phyloP scores from a whole-genome alignment of 495 filamentous ascomycete genomes.

The Xylaria castorea region DNA sequence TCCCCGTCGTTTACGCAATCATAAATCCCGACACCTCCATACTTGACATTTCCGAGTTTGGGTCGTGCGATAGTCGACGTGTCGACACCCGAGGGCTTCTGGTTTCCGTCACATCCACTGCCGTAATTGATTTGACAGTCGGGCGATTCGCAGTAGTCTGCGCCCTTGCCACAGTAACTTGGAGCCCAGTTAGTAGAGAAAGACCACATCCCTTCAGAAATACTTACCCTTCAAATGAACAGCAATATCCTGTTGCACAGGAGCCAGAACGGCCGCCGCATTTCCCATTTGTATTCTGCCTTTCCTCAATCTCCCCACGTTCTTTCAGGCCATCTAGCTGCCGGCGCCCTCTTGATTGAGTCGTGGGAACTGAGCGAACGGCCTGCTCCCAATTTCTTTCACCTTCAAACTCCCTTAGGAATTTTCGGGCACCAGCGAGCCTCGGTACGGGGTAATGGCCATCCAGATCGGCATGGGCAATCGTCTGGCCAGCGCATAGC shows the following conservation, averaged over 20 bases:
- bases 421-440: slow-evolving; percentile 44
- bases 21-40: slow-evolving; percentile 69
- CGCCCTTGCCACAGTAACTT: slow-evolving; percentile 66
- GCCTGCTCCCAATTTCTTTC: slow-evolving; percentile 37
- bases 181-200: slow-evolving; percentile 43
- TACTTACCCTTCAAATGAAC: slow-evolving; percentile 65
- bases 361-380: neutral
- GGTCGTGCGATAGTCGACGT: slow-evolving; percentile 66
- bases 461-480: slow-evolving; percentile 39
- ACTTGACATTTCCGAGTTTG: slow-evolving; percentile 63
- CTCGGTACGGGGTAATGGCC: slow-evolving; percentile 38
- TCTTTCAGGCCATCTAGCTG: slow-evolving; percentile 19
- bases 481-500: slow-evolving; percentile 34
- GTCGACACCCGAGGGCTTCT: slow-evolving; percentile 64
- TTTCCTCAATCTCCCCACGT: slow-evolving; percentile 34
- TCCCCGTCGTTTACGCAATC: slow-evolving; percentile 67
- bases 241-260: slow-evolving; percentile 66
- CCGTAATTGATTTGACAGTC: slow-evolving; percentile 75
- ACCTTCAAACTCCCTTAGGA: slow-evolving; percentile 42
- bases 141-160: slow-evolving; percentile 70
- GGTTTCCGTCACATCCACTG: slow-evolving; percentile 69
- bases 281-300: slow-evolving; percentile 35
- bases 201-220: neutral
- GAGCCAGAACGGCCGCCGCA: slow-evolving; percentile 53
- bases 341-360: neutral